Conservation (phyloP, 2,329 filamentous ascomycete species). For the Bipolaris bicolor region DNA sequence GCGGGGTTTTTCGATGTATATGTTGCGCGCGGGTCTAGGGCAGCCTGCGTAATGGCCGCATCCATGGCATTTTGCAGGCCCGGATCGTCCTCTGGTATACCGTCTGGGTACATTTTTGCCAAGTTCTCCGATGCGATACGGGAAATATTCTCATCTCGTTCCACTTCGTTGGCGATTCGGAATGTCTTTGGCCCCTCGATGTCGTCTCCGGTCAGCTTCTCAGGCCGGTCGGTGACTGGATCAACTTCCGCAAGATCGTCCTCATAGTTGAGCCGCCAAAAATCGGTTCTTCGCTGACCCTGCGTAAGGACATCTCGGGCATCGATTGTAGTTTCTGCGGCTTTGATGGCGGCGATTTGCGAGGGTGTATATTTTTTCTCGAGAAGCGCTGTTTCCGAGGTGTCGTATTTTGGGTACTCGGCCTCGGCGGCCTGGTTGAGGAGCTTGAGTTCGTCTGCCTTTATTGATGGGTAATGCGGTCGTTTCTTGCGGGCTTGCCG, state of each 20-base stretch:
- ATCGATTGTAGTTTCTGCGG: slow-evolving; percentile 78
- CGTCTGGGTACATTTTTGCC: slow-evolving; percentile 46
- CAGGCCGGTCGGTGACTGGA: slow-evolving; percentile 70
- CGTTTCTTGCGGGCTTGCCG: slow-evolving; percentile 45
- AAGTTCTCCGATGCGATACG: slow-evolving; percentile 43
- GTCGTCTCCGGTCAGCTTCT: slow-evolving; percentile 48
- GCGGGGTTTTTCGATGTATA: slow-evolving; percentile 59
- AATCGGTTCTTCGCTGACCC: slow-evolving; percentile 73
- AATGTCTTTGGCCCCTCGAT: slow-evolving; percentile 33
- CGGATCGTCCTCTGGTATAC: slow-evolving; percentile 41
- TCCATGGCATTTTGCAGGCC: slow-evolving; percentile 38
- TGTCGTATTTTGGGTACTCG: slow-evolving; percentile 67
- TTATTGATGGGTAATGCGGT: slow-evolving; percentile 54
- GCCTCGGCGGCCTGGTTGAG: slow-evolving; percentile 39
- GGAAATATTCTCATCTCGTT: slow-evolving; percentile 40
- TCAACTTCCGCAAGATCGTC: slow-evolving; percentile 79
- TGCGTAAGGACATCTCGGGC: slow-evolving; percentile 75
- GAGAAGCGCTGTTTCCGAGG: slow-evolving; percentile 56
- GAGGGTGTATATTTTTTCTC: slow-evolving; percentile 74
- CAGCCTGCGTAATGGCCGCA: slow-evolving; percentile 41
- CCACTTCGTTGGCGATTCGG: slow-evolving; percentile 39
- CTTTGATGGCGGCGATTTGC: slow-evolving; percentile 81
- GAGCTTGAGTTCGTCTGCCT: slow-evolving; percentile 49
- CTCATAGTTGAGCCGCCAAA: slow-evolving; percentile 71
- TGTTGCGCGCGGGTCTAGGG: slow-evolving; percentile 51